Base-by-base conservation (phyloP, 805 yeast genomes). In the Yarrowia osloensis region DNA sequence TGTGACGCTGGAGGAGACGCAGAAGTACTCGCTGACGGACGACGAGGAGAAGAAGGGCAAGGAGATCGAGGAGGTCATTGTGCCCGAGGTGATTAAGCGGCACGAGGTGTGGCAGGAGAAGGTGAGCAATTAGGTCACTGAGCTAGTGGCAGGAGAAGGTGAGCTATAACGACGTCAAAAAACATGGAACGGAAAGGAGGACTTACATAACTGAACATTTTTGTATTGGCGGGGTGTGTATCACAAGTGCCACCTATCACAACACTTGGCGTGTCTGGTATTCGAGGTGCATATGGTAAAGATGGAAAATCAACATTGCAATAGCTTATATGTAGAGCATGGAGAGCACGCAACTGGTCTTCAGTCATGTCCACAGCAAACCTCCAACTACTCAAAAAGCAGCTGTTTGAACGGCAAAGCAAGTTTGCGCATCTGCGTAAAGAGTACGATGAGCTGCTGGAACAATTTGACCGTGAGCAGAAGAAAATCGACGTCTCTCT, bases 51-150 rank as follows among this genome's bases (percentile, higher is more conserved):
- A 75, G 2, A 73, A 76, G 1, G 77, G 79, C 29, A 79, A 80
- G 1, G 96, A 89, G 69, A 90, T 94, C 67, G 98, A 94, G 77
- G 84, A 88, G 35, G 69, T 87, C 54, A 90, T 94, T 62, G 85
- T 95, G 5, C 98, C 98, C 0, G 84, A 82, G 61, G 93, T 92
- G 4, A 81, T 90, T 29, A 74, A 78, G 67, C 78, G 82, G 66
- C 99, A 94, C 76, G 74, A 78, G 5, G 71, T 73, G 2, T 91
- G 95, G 92, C 86, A 89, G 33, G 73, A 75, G 19, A 54, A 69
- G 69, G 72, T 35, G 22, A 22, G 17, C n/a, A 24, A 11, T 1
- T 33, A 12, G 15, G 29, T 28, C 7, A 28, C 7, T 7, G 29
- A n/a, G n/a, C n/a, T n/a, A n/a, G n/a, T n/a, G n/a, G n/a, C n/a